Evolutionary conservation across 2,329 filamentous ascomycete species (phyloP), one percentile per base, ranked within the genome.

Genomic region (Colletotrichum costaricense): DNA sequence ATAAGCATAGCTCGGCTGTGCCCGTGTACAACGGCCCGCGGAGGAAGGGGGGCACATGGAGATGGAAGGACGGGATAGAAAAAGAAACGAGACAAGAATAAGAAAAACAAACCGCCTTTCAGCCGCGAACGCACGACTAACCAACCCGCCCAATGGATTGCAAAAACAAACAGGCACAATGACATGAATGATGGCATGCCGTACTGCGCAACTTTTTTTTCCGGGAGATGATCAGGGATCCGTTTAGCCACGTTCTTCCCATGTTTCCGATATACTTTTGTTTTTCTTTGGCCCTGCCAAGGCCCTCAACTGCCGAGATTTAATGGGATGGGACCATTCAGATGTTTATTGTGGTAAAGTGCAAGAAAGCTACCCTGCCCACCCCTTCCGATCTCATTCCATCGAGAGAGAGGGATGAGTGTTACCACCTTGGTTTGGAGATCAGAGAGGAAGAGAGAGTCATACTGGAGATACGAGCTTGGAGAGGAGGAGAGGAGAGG

Each of bases 1-100:
- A 14, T 57, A 49, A n/a, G 16, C 26, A 26, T 59, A 22, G 63
- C 22, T n/a, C 64, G 69, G 59, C 62, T 64, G 46, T 62, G 54
- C 59, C 58, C 59, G 62, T 60, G 8, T 16, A 30, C 30, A 67
- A 57, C 68, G 72, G 69, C 69, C 72, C 63, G 58, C 30, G 63
- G 42, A 35, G 63, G 58, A n/a, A 7, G 14, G 16, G 19, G 42
- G 42, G 14, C 38, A 19, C 38, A n/a, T 49, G 42, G 42, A 8
- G 6, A 19, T 8, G 19, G 42, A 19, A n/a, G 19, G 19, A 49
- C 38, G 38, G 38, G 35, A 38, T 38, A 35, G 38, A 67, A 66
- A 42, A 71, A 63, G 57, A 57, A 66, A 70, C 16, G 24, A 56
- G 22, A 54, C n/a, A 42, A 30, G 16, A 33, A 63, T 46, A 63